A percentile compares a stretch with the other conserved stretches of the same genome.
These are phyloP conservation scores for Xylaria sp. DNA, from an alignment of 2,329 filamentous ascomycete species.

Conservation along the genomic window DNA sequence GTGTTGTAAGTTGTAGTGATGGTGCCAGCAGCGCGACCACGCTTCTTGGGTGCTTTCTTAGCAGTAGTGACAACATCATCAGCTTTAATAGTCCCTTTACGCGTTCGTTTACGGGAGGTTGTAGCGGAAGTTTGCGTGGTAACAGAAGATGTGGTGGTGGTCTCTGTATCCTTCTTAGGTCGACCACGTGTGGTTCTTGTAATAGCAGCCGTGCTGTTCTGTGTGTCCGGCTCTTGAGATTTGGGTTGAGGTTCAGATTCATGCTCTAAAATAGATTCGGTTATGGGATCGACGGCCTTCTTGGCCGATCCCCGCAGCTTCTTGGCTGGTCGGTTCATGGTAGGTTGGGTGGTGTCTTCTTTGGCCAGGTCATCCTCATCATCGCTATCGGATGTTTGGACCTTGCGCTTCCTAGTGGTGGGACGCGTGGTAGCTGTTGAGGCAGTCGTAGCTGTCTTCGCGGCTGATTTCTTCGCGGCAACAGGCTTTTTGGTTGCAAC, in stretches of 20 bases:
- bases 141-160: conserved; percentile 39
- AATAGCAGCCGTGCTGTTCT: conserved; percentile 29
- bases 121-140: conserved; percentile 45
- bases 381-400: conserved; percentile 52
- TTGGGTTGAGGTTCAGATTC: conserved; percentile 38
- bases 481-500: conserved; percentile 15
- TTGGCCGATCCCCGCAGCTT: conserved; percentile 59
- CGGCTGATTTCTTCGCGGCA: conserved; percentile 28
- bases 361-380: conserved; percentile 56
- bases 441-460: conserved; percentile 16
- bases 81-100: conserved; percentile 45
- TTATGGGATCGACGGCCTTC: conserved; percentile 52
- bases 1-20: conserved; percentile 49
- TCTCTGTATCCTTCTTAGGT: conserved; percentile 53
- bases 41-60: conserved; percentile 51
- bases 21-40: conserved; percentile 52
- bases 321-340: conserved; percentile 49
- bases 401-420: conserved; percentile 61
- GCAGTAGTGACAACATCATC: conserved; percentile 41
- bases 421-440: conserved; percentile 35
- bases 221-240: conserved; percentile 1
- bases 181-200: conserved; percentile 26
- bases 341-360: conserved; percentile 42
- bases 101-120: conserved; percentile 45
- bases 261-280: conserved; percentile 43